Percentiles rank a stretch among this genome's conserved stretches.
phyloP scores from a whole-genome alignment of 257 asterid genomes.

The Rhazya stricta region DNA sequence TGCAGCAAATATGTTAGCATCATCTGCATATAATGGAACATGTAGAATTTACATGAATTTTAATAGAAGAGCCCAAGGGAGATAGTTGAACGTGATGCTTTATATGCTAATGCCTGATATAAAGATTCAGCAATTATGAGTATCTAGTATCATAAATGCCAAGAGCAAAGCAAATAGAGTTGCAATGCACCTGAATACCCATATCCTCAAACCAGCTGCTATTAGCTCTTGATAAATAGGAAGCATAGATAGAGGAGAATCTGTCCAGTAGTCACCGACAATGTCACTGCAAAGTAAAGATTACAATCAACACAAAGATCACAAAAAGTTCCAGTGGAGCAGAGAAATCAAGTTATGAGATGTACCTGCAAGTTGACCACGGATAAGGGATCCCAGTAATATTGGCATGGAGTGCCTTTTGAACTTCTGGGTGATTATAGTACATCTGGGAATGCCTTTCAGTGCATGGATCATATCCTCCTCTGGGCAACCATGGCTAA shows the following conservation, averaged over 20 bases:
- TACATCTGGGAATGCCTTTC: slow-evolving; percentile 64
- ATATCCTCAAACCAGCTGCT: slow-evolving; percentile 76
- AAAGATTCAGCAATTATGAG: not conserved
- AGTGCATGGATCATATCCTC: slow-evolving; percentile 91
- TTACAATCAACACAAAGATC: slow-evolving; percentile 4
- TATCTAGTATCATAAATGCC: not conserved
- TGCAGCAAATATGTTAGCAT: not conserved
- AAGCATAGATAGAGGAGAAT: slow-evolving; percentile 89
- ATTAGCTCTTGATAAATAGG: slow-evolving; percentile 83
- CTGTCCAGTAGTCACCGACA: slow-evolving; percentile 77
- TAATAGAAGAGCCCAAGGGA: not conserved
- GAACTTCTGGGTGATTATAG: slow-evolving; percentile 87
- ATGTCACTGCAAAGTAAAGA: slow-evolving; percentile 51
- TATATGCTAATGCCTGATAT: not conserved
- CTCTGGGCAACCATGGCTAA: slow-evolving; percentile 95
- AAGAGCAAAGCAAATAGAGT: slow-evolving; percentile 4
- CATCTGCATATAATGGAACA: not conserved
- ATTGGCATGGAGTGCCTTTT: slow-evolving; percentile 84
- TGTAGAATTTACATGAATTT: not conserved
- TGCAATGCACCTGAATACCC: slow-evolving; percentile 78
- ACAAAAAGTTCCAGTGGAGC: slow-evolving; percentile 1
- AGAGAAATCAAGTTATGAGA: slow-evolving; percentile 17
- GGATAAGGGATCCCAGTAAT: slow-evolving; percentile 57
- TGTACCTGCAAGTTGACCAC: slow-evolving; percentile 93
- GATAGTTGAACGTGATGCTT: not conserved